Evolutionary conservation across 2,329 filamentous ascomycete species (phyloP).

Genomic region (Myriosclerotinia scirpicola): DNA sequence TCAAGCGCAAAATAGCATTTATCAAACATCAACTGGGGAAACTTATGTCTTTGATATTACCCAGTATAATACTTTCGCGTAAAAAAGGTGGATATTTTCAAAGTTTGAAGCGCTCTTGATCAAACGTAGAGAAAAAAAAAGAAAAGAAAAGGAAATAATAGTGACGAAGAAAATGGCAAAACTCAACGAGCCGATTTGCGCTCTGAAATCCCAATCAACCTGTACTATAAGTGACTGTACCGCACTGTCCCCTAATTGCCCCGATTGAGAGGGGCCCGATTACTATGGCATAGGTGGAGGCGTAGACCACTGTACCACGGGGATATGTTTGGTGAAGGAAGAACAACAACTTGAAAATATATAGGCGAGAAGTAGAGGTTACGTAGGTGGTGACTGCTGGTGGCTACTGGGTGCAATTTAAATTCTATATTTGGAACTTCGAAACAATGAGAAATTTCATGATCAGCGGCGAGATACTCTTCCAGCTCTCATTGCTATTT

Average conservation of each 20-base stretch:
- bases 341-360: background rate
- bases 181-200: background rate
- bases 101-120: background rate
- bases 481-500: background rate
- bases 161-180: background rate
- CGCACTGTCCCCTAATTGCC: background rate
- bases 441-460: background rate
- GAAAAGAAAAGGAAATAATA: background rate
- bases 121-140: background rate
- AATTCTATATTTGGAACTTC: background rate
- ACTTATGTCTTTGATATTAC: background rate
- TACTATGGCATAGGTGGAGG: background rate
- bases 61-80: background rate
- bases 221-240: background rate
- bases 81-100: background rate
- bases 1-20: too few species aligned
- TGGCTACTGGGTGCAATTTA: background rate
- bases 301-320: conserved; percentile 1
- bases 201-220: background rate
- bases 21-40: background rate
- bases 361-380: background rate
- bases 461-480: background rate
- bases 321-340: conserved; percentile 4
- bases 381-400: background rate
- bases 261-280: background rate